These are phyloP conservation scores for Cladosporium velox DNA, from an alignment of 2,329 filamentous ascomycete species.

Conservation along the genomic window DNA sequence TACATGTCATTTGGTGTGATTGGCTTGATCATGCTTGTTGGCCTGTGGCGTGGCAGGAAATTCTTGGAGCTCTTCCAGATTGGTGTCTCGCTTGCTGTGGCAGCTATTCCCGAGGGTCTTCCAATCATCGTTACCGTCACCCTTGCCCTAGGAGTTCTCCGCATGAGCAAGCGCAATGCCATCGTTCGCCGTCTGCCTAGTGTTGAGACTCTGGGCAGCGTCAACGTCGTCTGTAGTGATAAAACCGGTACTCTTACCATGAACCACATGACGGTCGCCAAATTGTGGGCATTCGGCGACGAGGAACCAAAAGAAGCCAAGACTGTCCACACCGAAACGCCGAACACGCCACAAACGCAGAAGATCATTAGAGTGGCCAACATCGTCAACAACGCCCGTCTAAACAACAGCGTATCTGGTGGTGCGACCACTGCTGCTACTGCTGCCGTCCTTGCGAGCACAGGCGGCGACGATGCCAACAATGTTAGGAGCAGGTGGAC, in stretches of 20 bases:
- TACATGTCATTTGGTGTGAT: slow-evolving; percentile 97
- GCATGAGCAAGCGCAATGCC: slow-evolving; percentile 93
- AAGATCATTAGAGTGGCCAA: slow-evolving; percentile 90
- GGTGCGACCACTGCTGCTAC: slow-evolving; percentile 67
- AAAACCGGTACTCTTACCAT: slow-evolving; percentile 96
- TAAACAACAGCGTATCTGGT: slow-evolving; percentile 66
- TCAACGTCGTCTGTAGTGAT: slow-evolving; percentile 99
- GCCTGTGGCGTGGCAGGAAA: slow-evolving; percentile 84
- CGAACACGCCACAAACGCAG: slow-evolving; percentile 71
- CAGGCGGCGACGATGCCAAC: slow-evolving; percentile 60
- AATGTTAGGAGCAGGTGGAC: slow-evolving; percentile 85
- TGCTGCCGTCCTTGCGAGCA: slow-evolving; percentile 82
- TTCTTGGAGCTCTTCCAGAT: slow-evolving; percentile 96
- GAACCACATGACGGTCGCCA: slow-evolving; percentile 97
- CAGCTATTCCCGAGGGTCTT: slow-evolving; percentile 91
- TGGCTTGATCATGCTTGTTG: slow-evolving; percentile 86
- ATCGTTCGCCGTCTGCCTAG: slow-evolving; percentile 95
- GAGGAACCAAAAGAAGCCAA: slow-evolving; percentile 57
- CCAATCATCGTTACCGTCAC: slow-evolving; percentile 99
- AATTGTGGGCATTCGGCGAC: slow-evolving; percentile 84
- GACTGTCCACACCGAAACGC: slow-evolving; percentile 53
- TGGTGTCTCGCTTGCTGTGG: slow-evolving; percentile 92
- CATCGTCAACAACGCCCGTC: slow-evolving; percentile 89
- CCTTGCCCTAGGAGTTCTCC: slow-evolving; percentile 86
- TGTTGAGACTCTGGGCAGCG: slow-evolving; percentile 95